Conservation (phyloP, 805 yeast species). For the Pichia nanzhaoensis region DNA sequence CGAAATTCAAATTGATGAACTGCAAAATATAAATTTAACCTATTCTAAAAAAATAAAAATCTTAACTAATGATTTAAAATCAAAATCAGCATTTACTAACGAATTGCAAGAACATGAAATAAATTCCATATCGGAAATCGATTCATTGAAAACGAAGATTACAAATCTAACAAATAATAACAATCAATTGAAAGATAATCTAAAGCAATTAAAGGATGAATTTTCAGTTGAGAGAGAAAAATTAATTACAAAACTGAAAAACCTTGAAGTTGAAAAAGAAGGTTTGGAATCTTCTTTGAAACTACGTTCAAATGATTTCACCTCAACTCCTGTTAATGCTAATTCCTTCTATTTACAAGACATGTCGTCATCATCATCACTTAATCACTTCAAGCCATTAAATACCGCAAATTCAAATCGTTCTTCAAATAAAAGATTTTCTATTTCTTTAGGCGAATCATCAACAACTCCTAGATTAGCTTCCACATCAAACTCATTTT, state of each 20-base stretch:
- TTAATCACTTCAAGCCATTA: constrained; percentile 14
- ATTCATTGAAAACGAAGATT: constrained; percentile 14
- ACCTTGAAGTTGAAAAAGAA: constrained; percentile 26
- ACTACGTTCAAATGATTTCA: constrained; percentile 9
- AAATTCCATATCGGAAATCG: constrained; percentile 22
- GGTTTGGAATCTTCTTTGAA: constrained; percentile 15
- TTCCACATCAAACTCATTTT: constrained; percentile 4
- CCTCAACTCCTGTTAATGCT: constrained; percentile 2
- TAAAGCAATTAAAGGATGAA: constrained; percentile 21
- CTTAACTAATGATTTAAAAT: constrained; percentile 33
- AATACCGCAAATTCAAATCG: constrained; percentile 16
- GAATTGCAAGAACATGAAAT: constrained; percentile 23
- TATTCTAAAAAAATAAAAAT: constrained; percentile 25
- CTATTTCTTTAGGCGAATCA: constrained; percentile 41
- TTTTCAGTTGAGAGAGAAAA: constrained; percentile 21
- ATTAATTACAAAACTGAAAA: constrained; percentile 22
- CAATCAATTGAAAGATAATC: constrained; percentile 19
- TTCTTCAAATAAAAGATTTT: constrained; percentile 22
- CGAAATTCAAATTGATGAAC: constrained; percentile 39
- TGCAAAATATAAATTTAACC: constrained; percentile 27
- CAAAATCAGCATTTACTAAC: constrained; percentile 23
- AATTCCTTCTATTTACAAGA: constrained; percentile 28
- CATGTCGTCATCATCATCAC: constrained; percentile 22
- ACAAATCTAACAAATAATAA: constrained; percentile 20
- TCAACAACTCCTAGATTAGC: constrained; percentile 38